These are phyloP conservation scores for Trametes cubensis DNA, from an alignment of 768 basidiomycete genomes.

Conservation along the genomic window DNA sequence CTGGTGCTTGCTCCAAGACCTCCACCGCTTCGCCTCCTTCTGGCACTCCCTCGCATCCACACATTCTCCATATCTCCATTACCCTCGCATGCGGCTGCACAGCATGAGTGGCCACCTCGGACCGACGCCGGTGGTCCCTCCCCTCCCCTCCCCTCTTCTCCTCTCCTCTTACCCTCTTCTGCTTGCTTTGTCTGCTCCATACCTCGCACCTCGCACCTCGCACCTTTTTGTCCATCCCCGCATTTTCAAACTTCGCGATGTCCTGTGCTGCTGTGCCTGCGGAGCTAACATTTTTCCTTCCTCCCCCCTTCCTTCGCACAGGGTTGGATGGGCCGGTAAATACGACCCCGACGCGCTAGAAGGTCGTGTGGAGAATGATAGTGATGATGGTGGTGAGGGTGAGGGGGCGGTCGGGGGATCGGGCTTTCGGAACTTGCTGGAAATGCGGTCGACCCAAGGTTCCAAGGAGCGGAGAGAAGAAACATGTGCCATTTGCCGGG, in stretches of 20 bases:
- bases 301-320: conserved; percentile 1
- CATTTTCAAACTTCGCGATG: background rate
- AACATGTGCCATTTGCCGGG: no score
- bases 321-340: conserved; percentile 31
- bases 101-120: background rate
- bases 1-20: background rate
- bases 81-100: background rate
- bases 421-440: conserved; percentile 2
- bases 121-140: background rate
- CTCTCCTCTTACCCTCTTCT: background rate
- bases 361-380: background rate
- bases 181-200: background rate
- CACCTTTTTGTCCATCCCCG: background rate
- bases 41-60: no score
- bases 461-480: background rate
- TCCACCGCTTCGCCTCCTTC: no score
- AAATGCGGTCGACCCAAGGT: background rate
- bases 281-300: conserved; percentile 2
- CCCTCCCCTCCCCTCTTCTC: background rate
- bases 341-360: background rate
- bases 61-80: no score
- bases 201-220: background rate
- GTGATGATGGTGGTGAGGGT: no score
- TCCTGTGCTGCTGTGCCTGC: background rate
- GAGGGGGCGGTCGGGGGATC: no score